phyloP scores from a whole-genome alignment of 2,329 filamentous ascomycete genomes.

The Cladosporium sp. region DNA sequence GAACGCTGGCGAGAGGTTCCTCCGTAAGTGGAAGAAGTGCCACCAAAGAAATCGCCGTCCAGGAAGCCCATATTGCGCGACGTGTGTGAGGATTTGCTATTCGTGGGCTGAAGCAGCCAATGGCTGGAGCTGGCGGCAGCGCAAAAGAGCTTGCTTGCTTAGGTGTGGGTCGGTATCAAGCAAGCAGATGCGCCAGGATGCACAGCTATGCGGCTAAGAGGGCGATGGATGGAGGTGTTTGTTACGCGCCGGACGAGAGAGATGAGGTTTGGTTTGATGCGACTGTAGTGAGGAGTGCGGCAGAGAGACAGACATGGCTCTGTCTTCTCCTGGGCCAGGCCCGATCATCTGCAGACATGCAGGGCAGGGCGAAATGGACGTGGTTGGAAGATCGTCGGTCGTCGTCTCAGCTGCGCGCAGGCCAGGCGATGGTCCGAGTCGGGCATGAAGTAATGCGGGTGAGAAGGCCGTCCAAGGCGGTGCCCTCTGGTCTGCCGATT shows the following conservation, averaged over 20 bases:
- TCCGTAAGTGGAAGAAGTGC: slow-evolving; percentile 30
- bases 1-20: slow-evolving; percentile 27
- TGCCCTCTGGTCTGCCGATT: not conserved
- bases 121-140: slow-evolving; percentile 17
- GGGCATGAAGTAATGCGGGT: slow-evolving; percentile 12
- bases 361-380: slow-evolving; percentile 9
- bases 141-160: slow-evolving; percentile 6
- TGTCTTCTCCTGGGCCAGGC: not conserved
- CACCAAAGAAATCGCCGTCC: slow-evolving; percentile 26
- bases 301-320: not conserved
- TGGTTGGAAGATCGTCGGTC: slow-evolving; percentile 9
- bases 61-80: slow-evolving; percentile 34
- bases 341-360: slow-evolving; percentile 1
- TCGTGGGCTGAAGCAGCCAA: slow-evolving; percentile 10
- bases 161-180: not conserved
- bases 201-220: not conserved
- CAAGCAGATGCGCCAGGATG: slow-evolving; percentile 11
- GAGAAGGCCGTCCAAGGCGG: slow-evolving; percentile 1
- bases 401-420: slow-evolving; percentile 6
- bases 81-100: not conserved
- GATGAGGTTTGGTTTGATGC: not conserved
- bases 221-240: not conserved
- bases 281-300: not conserved
- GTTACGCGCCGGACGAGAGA: not conserved
- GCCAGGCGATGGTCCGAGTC: slow-evolving; percentile 5